Conservation (phyloP, 345 rosid genomes). For the Carallia brachiata region DNA sequence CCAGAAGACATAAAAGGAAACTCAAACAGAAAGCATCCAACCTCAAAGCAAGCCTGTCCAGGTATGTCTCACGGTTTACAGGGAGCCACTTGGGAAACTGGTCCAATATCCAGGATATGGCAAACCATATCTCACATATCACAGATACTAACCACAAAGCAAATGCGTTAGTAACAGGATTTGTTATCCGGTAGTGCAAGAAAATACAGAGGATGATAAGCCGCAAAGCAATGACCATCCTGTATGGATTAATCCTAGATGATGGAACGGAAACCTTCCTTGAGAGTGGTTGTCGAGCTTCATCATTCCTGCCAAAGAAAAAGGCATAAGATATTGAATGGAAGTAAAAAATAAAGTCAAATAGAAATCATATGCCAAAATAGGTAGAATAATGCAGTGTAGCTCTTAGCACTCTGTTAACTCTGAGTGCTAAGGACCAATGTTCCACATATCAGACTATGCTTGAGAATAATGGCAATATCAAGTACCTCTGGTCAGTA, state of each 20-base stretch:
- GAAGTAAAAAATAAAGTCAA: too few species aligned
- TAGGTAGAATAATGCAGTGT: too few species aligned
- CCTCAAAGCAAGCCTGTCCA: conserved; percentile 91
- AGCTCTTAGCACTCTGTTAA: too few species aligned
- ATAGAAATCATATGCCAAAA: neutral
- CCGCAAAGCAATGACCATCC: conserved; percentile 91
- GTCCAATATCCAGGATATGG: conserved; percentile 94
- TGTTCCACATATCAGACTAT: neutral
- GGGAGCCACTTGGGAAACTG: conserved; percentile 98
- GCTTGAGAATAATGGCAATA: neutral
- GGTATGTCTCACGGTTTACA: conserved; percentile 89
- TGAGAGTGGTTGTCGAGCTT: conserved; percentile 92
- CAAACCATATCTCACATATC: conserved; percentile 98
- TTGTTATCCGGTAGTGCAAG: conserved; percentile 86
- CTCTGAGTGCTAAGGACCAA: too few species aligned
- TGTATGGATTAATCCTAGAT: conserved; percentile 88
- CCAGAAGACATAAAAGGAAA: neutral
- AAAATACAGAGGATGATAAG: conserved; percentile 74
- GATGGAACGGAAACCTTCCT: conserved; percentile 90
- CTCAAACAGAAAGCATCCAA: conserved; percentile 16
- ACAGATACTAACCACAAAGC: conserved; percentile 87
- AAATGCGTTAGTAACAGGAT: conserved; percentile 83
- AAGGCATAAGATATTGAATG: conserved; percentile 12
- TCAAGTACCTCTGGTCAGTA: neutral
- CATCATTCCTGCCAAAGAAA: conserved; percentile 68